Evolutionary conservation across 2,329 filamentous ascomycete species (phyloP).

Genomic region (Calonectria crousiana): DNA sequence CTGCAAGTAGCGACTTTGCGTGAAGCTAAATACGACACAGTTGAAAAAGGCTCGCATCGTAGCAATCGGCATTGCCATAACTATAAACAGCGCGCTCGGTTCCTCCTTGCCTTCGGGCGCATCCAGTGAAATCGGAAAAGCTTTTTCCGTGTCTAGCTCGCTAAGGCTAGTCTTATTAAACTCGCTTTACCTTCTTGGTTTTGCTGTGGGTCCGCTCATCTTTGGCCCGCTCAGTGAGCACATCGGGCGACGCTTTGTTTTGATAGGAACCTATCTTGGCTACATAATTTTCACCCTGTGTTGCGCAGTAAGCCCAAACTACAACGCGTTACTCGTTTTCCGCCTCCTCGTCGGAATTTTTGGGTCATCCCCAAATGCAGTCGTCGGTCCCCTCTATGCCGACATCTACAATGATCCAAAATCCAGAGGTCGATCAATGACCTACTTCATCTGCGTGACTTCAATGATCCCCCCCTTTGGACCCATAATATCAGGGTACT

Average conservation of each 20-base stretch:
- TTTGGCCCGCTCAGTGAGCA: conserved; percentile 58
- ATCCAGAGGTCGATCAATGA: conserved; percentile 48
- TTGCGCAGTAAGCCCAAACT: conserved; percentile 56
- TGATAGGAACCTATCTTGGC: conserved; percentile 62
- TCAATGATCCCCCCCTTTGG: conserved; percentile 55
- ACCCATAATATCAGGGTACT: conserved; percentile 58
- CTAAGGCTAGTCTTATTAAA: not conserved
- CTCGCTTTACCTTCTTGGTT: conserved; percentile 28
- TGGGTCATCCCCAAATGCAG: conserved; percentile 55
- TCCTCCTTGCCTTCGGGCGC: conserved; percentile 14
- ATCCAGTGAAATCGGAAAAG: not conserved
- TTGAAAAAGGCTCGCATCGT: not conserved
- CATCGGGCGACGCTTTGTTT: conserved; percentile 52
- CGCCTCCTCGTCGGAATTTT: conserved; percentile 55
- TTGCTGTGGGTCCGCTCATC: conserved; percentile 51
- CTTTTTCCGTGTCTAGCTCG: not conserved
- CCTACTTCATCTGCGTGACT: conserved; percentile 52
- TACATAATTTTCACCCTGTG: conserved; percentile 55
- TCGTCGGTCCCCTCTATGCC: conserved; percentile 58
- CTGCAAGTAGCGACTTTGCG: not conserved
- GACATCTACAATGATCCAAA: conserved; percentile 56
- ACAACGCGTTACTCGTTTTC: conserved; percentile 56
- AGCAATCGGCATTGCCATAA: not conserved
- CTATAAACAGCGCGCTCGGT: conserved; percentile 12
- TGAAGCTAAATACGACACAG: not conserved